These are phyloP conservation scores for Hypoxylon intermedium DNA, from an alignment of 495 filamentous ascomycete species.

Conservation along the genomic window DNA sequence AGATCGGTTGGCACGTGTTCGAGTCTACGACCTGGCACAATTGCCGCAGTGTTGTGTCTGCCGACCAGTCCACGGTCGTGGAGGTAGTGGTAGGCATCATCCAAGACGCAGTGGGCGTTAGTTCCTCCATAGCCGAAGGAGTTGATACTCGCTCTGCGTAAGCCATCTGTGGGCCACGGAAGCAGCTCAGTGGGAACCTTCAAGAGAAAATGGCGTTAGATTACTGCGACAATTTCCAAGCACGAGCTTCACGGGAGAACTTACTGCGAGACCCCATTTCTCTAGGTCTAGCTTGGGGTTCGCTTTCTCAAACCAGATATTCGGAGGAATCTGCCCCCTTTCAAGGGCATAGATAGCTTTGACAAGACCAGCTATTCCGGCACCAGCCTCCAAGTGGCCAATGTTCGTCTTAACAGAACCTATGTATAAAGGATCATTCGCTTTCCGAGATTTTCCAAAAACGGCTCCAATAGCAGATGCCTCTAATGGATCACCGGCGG, in stretches of 20 bases:
- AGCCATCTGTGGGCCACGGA: conserved; percentile 41
- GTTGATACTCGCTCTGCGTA: conserved; percentile 45
- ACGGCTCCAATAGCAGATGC: conserved; percentile 52
- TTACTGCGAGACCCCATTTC: conserved; percentile 48
- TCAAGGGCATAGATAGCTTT: conserved; percentile 60
- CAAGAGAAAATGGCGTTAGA: conserved; percentile 2
- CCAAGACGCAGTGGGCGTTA: conserved; percentile 47
- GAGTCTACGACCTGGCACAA: conserved; percentile 18
- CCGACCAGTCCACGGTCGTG: conserved; percentile 23
- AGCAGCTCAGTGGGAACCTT: conserved; percentile 38
- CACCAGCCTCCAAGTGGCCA: conserved; percentile 53
- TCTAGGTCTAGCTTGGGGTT: conserved; percentile 53
- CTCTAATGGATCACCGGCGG: conserved; percentile 61
- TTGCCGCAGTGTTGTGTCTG: conserved; percentile 30
- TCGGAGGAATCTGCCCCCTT: conserved; percentile 49
- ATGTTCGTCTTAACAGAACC: conserved; percentile 58
- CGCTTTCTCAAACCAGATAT: conserved; percentile 53
- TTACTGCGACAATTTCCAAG: neutral
- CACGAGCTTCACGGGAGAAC: neutral
- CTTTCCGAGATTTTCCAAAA: conserved; percentile 57
- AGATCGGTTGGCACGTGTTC: conserved; percentile 3
- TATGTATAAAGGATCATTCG: conserved; percentile 49
- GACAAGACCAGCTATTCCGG: conserved; percentile 59
- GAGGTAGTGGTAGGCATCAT: conserved; percentile 38
- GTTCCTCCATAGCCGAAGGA: conserved; percentile 52